phyloP scores from a whole-genome alignment of 495 filamentous ascomycete genomes.

The Immersiella caudata region DNA sequence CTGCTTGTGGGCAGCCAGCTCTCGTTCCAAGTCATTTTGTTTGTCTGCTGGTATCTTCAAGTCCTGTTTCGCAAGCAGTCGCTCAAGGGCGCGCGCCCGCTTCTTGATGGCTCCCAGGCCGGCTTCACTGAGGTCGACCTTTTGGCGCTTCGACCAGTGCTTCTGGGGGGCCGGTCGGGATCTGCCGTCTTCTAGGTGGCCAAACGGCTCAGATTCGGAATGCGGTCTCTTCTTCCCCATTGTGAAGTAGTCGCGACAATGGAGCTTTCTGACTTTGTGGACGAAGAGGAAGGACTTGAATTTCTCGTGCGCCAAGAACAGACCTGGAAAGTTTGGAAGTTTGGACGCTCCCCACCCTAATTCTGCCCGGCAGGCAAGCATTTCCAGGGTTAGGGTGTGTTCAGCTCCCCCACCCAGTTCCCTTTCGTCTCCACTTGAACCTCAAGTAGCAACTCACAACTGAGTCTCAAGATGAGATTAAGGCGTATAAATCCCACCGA shows the following conservation, averaged over 20 bases:
- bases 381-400: conserved; percentile 7
- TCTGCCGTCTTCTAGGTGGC: conserved; percentile 13
- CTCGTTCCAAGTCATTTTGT: conserved; percentile 76
- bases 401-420: not conserved
- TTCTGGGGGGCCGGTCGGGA: conserved; percentile 29
- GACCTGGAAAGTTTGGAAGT: not conserved
- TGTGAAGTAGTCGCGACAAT: not conserved
- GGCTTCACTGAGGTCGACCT: conserved; percentile 41
- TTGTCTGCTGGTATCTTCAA: conserved; percentile 73
- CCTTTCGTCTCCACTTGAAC: not conserved
- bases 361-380: too few relatives aligned
- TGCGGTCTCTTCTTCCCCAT: conserved; percentile 30
- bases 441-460: not conserved
- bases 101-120: conserved; percentile 56
- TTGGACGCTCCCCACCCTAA: conserved; percentile 6
- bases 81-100: conserved; percentile 60
- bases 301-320: too few relatives aligned
- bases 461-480: not conserved
- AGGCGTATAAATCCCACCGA: not conserved
- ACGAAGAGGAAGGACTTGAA: not conserved
- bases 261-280: not conserved
- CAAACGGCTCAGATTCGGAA: conserved; percentile 30
- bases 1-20: conserved; percentile 71
- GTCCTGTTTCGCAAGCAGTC: conserved; percentile 60
- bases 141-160: conserved; percentile 34